These are phyloP conservation scores for Climacium dendroides DNA, from an alignment of 225 moss, liverwort and hornwort genomes.

Conservation along the genomic window DNA sequence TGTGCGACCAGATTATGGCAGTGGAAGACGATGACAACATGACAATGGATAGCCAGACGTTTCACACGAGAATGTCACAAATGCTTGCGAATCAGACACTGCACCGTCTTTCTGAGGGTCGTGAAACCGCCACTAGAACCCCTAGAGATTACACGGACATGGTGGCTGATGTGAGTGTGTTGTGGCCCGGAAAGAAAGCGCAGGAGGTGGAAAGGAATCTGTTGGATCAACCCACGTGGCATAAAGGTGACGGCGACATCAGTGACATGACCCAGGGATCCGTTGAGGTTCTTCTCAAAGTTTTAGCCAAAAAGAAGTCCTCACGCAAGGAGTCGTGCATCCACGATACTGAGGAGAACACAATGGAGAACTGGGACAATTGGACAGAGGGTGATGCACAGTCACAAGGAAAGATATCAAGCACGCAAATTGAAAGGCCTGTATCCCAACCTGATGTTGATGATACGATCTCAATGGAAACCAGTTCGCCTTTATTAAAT, in stretches of 20 bases:
- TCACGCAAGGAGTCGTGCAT: neutral
- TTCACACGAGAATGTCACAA: conserved; percentile 34
- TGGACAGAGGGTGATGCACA: conserved; percentile 9
- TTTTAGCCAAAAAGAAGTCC: conserved; percentile 1
- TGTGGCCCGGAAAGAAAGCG: neutral
- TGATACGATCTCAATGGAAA: conserved; percentile 16
- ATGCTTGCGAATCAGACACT: conserved; percentile 13
- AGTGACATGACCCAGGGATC: conserved; percentile 39
- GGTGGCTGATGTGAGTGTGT: conserved; percentile 2
- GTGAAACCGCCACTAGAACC: conserved; percentile 2
- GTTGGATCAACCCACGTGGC: conserved; percentile 16
- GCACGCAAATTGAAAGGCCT: neutral
- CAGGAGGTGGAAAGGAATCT: neutral
- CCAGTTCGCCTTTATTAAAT: neutral
- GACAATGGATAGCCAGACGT: conserved; percentile 50
- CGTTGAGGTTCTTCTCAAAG: neutral
- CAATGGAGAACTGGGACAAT: neutral
- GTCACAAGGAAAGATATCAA: conserved; percentile 4
- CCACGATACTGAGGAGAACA: neutral
- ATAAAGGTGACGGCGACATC: conserved; percentile 13
- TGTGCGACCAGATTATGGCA: conserved; percentile 10
- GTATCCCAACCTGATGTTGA: neutral
- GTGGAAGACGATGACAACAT: conserved; percentile 36
- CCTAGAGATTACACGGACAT: conserved; percentile 12
- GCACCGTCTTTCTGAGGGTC: conserved; percentile 18